Conservation (phyloP, 2,329 filamentous ascomycete genomes). For the Colletotrichum echinochloae region DNA sequence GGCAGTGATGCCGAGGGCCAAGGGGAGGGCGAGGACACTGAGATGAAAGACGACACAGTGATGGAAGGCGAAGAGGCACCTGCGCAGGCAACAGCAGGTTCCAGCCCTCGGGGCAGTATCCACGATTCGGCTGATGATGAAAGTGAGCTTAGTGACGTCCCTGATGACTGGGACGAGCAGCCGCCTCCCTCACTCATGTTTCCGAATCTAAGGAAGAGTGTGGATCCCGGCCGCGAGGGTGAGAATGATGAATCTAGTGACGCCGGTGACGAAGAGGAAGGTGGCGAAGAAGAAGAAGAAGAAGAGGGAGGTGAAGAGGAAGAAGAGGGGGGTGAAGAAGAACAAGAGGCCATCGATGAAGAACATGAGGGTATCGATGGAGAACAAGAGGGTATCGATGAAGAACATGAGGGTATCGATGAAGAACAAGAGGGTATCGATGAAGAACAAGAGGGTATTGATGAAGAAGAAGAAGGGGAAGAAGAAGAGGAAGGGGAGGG, state of each 20-base stretch:
- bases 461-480: conserved; percentile 1
- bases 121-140: conserved; percentile 77
- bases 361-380: conserved; percentile 33
- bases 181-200: conserved; percentile 66
- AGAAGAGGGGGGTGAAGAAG: conserved; percentile 34
- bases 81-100: conserved; percentile 49
- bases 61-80: conserved; percentile 43
- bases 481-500: not conserved
- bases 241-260: conserved; percentile 41
- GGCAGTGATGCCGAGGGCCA: conserved; percentile 55
- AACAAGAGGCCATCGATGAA: conserved; percentile 38
- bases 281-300: conserved; percentile 36
- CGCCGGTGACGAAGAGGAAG: conserved; percentile 46
- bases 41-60: conserved; percentile 44
- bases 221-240: conserved; percentile 44
- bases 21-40: conserved; percentile 41
- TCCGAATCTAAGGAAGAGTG: conserved; percentile 59
- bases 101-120: conserved; percentile 69
- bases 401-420: not conserved
- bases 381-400: conserved; percentile 42
- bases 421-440: not conserved
- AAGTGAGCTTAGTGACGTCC: conserved; percentile 75
- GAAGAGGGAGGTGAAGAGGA: conserved; percentile 29
- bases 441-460: not conserved
- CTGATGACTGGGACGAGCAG: conserved; percentile 69